Evolutionary conservation across 495 filamentous ascomycete species (phyloP), one percentile per base, ranked within the genome.

Genomic region (Paragyromitra xinjiangensis): DNA sequence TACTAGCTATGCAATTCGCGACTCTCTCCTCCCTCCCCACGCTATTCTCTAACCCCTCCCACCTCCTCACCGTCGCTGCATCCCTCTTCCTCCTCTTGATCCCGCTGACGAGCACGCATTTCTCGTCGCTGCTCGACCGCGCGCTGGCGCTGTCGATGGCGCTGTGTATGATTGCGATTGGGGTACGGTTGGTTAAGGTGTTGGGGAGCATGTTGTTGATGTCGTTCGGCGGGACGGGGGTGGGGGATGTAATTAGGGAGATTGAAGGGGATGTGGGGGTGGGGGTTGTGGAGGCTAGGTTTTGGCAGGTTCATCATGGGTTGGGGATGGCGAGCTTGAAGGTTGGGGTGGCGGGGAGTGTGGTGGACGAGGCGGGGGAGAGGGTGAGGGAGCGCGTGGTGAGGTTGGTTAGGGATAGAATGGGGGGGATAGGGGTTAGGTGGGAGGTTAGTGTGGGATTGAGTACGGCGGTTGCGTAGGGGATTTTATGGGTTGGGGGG

Each of bases 301-400:
- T 99, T 85, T 99, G 95, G 95, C 95, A 99, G 85, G 96, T 98
- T 22, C 95, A 99, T 84, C 97, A 98, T 82, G 94, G 95, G 2
- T 86, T 98, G 50, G 95, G 92, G 81, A 97, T 97, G 92, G 95
- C 95, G 12, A 97, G 95, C 78, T 81, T 99, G 74, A 97, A 95
- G 84, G 81, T 99, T 16, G 86, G 90, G 40, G 88, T 94, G 0
- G 84, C 85, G 55, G 88, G 88, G 14, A 82, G 84, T 39, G 69
- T 61, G 24, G 80, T 56, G 69, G 89, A 90, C 22, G 92, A 92
- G 62, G 87, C 88, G n/a, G 84, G 94, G 55, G 85, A 84, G 61
- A 88, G 90, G 68, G 83, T 98, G 72, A 88, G 93, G 61, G 90
- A 92, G 66, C 89, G 92, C 61, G 86, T 98, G 26, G 88, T 87